Percentiles rank a stretch among this genome's conserved stretches.
phyloP scores from a whole-genome alignment of 2,329 filamentous ascomycete species.

The Zymoseptoria pseudotritici region DNA sequence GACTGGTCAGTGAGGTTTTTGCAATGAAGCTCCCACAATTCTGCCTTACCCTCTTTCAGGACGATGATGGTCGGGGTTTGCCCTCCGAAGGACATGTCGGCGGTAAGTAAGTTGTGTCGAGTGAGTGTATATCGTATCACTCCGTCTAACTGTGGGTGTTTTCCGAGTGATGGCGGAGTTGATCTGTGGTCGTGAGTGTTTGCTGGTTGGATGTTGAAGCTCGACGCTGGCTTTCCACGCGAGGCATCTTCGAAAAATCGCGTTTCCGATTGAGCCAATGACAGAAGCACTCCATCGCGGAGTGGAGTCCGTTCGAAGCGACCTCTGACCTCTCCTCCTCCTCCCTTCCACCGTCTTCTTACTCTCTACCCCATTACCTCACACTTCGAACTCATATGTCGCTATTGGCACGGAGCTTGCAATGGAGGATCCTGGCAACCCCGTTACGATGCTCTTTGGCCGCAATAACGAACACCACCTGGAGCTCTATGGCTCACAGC shows the following conservation, averaged over 20 bases:
- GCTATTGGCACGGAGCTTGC: background rate
- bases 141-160: background rate
- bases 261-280: background rate
- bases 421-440: background rate
- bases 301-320: too few species aligned
- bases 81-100: constrained; percentile 86
- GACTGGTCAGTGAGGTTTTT: constrained; percentile 16
- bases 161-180: background rate
- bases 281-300: too few species aligned
- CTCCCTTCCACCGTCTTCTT: too few species aligned
- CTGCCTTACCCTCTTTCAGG: constrained; percentile 78
- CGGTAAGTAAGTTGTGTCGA: background rate
- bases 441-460: too few species aligned
- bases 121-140: background rate
- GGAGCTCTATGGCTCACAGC: background rate
- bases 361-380: too few species aligned
- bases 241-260: background rate
- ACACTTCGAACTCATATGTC: background rate
- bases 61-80: constrained; percentile 98
- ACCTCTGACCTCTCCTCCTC: too few species aligned
- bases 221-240: background rate
- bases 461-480: background rate
- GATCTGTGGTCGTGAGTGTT: background rate
- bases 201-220: background rate
- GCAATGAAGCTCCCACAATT: constrained; percentile 1